Conservation (phyloP, 352 stramenopile genomes). For the Blastocystis sp. region DNA sequence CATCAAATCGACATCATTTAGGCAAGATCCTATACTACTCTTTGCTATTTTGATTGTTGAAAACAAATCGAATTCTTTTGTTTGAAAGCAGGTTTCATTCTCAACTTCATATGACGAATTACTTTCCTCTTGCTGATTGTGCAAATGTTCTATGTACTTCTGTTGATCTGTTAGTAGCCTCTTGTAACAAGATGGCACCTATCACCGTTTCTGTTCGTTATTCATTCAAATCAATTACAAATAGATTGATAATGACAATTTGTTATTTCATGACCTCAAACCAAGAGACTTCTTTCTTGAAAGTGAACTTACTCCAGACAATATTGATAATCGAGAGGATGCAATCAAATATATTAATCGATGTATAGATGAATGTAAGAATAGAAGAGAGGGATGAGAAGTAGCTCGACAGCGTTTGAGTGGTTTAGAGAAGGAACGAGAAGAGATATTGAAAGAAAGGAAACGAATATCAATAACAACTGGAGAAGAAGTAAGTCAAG, state of each 20-base stretch:
- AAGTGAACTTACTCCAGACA: not conserved
- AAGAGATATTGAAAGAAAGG: not conserved
- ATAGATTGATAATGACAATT: conserved; percentile 1
- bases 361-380: not conserved
- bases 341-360: not conserved
- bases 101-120: not conserved
- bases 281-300: not conserved
- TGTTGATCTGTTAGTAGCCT: not conserved
- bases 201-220: not conserved
- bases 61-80: conserved; percentile 14
- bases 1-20: conserved; percentile 26
- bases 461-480: not conserved
- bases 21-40: no score
- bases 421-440: not conserved
- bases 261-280: not conserved
- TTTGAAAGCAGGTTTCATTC: not conserved
- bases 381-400: not conserved
- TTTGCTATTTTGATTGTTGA: not conserved
- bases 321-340: not conserved
- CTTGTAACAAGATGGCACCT: conserved; percentile 3
- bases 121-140: not conserved
- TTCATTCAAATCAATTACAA: not conserved
- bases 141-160: not conserved
- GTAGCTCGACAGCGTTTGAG: not conserved
- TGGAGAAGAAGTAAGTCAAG: not conserved